A percentile compares a stretch with the other conserved stretches of the same genome.
phyloP scores from a whole-genome alignment of 2,329 filamentous ascomycete genomes.

The Tricladium varicosporioides region DNA sequence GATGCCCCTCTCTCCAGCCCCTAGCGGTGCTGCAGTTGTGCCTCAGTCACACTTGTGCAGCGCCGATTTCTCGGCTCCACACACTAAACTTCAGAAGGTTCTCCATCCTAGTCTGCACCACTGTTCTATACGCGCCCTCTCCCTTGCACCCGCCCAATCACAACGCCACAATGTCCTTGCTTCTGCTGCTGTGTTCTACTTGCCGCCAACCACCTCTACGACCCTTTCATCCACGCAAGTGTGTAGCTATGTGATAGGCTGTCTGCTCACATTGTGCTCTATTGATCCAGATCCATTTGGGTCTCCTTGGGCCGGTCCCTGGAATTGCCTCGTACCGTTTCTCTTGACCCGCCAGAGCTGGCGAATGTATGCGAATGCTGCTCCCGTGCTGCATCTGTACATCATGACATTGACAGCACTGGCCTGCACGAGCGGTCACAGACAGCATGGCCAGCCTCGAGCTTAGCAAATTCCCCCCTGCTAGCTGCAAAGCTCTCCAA shows the following conservation, averaged over 20 bases:
- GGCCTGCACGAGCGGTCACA: not conserved
- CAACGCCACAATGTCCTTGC: not conserved
- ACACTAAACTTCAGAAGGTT: not conserved
- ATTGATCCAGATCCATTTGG: not conserved
- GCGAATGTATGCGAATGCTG: not conserved
- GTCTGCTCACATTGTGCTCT: not conserved
- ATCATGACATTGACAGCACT: not conserved
- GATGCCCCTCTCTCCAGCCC: too few species aligned
- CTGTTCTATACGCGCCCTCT: not conserved
- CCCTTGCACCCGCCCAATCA: not conserved
- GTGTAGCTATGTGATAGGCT: not conserved
- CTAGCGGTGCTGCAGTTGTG: not conserved
- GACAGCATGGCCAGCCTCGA: not conserved
- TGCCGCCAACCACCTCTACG: not conserved
- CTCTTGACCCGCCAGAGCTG: not conserved
- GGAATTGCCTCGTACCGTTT: not conserved
- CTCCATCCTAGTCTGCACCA: not conserved
- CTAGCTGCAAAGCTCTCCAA: not conserved
- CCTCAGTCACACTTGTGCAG: not conserved
- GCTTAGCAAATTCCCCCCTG: not conserved
- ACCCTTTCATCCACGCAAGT: not conserved
- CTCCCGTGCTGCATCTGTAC: not conserved
- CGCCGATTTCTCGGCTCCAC: not conserved
- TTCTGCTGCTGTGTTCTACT: not conserved
- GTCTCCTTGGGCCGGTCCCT: not conserved